Base-by-base conservation (phyloP, 1,284 basidiomycete genomes). In the Chalciporus sp. region DNA sequence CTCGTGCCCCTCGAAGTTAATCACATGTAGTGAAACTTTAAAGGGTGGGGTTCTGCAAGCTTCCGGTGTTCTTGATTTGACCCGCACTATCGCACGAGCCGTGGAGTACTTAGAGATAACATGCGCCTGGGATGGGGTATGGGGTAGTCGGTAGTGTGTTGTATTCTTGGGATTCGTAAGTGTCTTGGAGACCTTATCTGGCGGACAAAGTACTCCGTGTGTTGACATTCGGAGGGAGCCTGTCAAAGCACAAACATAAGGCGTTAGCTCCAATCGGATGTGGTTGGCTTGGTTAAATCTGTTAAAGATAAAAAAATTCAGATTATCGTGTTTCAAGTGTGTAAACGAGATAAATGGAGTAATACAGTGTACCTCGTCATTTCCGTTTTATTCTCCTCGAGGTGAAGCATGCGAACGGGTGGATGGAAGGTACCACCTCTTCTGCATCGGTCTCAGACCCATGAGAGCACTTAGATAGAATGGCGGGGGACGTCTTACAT, bases 1-100 rank as follows among this genome's bases (percentile, higher is more conserved):
- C 65, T 55, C 58, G 33, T 65, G 65, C 26, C 10, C 23, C 33
- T 6, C 47, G 19, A 63, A 67, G 55, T 44, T 61, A 49, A 65
- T 56, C 61, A 4, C 19, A 9, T 17, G 41, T 45, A 33, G 51
- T 20, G 45, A 53, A 63, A 67, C 63, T 65, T 55, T 53, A 60
- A 66, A 51, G 33, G n/a, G 20, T 23, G 9, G 37, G 23, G 31
- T 28, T 27, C 20, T 23, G 16, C 7, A 27, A 42, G 10, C 29
- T 7, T 26, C 51, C 49, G 47, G 47, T n/a, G 26, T 55, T 63
- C 63, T 61, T 14, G 45, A 50, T 51, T 46, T 20, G 63, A 60
- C 39, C 59, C 56, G 46, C 59, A 49, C 31, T 35, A 53, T 59
- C 42, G 42, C 20, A 45, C 31, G 7, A 12, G 6, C 27, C 33